These are phyloP conservation scores for Phaseolus coccineus DNA, from an alignment of 331 rosid genomes.

Conservation along the genomic window DNA sequence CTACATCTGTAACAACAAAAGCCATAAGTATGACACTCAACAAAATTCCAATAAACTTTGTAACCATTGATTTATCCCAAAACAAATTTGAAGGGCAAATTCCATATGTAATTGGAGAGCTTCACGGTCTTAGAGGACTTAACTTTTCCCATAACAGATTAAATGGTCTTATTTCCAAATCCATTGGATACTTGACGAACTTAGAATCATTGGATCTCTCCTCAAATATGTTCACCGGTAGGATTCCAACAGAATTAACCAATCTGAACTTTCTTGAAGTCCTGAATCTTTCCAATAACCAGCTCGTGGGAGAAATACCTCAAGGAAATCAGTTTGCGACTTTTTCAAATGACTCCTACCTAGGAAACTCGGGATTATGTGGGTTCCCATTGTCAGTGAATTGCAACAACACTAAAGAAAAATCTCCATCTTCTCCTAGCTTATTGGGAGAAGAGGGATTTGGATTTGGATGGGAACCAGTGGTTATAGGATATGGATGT, in stretches of 20 bases:
- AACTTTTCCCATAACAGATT: slow-evolving; percentile 30
- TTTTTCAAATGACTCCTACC: not conserved
- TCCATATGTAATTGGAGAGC: slow-evolving; percentile 54
- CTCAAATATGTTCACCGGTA: not conserved
- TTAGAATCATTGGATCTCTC: slow-evolving; percentile 41
- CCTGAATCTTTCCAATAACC: not conserved
- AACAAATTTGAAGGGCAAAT: slow-evolving; percentile 30
- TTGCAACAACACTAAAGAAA: not conserved
- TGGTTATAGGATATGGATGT: slow-evolving; percentile 37
- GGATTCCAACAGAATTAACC: not conserved
- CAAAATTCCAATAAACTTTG: not conserved
- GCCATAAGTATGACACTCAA: not conserved
- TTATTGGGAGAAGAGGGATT: not conserved
- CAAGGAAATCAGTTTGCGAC: not conserved
- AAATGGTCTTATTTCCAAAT: not conserved
- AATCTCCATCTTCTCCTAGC: not conserved
- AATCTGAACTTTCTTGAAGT: slow-evolving; percentile 1
- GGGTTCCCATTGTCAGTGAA: slow-evolving; percentile 9
- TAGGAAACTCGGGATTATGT: slow-evolving; percentile 1
- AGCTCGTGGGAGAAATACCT: not conserved
- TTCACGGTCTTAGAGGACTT: slow-evolving; percentile 17
- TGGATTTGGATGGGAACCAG: slow-evolving; percentile 22
- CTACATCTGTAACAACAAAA: not conserved
- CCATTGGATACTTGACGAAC: not conserved
- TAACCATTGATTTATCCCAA: not conserved